phyloP scores from a whole-genome alignment of 202 grass and related monocot species.

The Eragrostis tef region DNA sequence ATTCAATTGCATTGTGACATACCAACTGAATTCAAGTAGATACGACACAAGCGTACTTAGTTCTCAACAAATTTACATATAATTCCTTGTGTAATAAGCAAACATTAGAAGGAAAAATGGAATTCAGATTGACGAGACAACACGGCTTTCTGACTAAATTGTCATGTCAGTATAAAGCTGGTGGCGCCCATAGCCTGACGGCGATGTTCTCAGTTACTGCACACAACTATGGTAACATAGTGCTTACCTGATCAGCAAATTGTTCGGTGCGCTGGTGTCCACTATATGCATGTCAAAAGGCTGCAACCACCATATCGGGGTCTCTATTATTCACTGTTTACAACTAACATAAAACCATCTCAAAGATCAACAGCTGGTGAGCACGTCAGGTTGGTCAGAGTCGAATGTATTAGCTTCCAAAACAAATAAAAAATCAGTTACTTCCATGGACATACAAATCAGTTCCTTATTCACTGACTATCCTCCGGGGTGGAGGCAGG shows the following conservation, averaged over 20 bases:
- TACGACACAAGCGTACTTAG: neutral
- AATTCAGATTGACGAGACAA: neutral
- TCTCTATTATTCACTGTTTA: too few relatives aligned
- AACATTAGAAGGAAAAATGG: neutral
- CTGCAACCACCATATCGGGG: neutral
- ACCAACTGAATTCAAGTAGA: too few relatives aligned
- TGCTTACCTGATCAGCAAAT: constrained; percentile 3
- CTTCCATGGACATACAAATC: neutral
- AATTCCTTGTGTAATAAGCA: neutral
- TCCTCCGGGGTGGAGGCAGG: neutral
- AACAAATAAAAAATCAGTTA: neutral
- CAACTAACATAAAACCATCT: too few relatives aligned
- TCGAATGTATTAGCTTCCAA: neutral
- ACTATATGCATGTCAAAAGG: neutral
- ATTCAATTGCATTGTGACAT: neutral
- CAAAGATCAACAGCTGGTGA: neutral
- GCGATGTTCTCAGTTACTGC: constrained; percentile 17
- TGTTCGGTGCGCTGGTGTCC: neutral
- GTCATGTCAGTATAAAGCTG: constrained; percentile 21
- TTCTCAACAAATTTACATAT: neutral
- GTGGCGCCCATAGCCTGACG: neutral
- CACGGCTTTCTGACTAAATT: constrained; percentile 19
- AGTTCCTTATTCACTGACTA: neutral
- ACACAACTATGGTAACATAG: constrained; percentile 17
- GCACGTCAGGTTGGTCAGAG: neutral